Conservation (phyloP, 2,329 filamentous ascomycete genomes). For the Aspergillus aculeatinus region DNA sequence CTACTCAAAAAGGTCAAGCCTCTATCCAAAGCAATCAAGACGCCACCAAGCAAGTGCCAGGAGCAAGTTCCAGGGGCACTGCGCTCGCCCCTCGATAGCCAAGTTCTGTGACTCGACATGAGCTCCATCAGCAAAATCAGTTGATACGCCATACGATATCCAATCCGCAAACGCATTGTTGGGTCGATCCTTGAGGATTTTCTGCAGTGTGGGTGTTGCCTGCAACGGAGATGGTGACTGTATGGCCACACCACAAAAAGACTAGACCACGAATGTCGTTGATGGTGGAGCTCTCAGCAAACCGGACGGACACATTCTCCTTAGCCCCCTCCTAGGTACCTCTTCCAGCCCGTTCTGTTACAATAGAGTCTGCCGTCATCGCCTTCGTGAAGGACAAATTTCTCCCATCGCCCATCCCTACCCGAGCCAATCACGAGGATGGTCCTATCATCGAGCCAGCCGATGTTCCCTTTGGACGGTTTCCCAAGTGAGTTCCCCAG, state of each 20-base stretch:
- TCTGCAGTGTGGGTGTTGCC: neutral
- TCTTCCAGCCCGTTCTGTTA: conserved; percentile 76
- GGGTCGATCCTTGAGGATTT: neutral
- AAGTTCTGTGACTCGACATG: neutral
- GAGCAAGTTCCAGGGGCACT: neutral
- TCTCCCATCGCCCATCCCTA: conserved; percentile 81
- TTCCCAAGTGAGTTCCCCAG: conserved; percentile 55
- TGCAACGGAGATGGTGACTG: neutral
- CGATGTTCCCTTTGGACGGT: conserved; percentile 78
- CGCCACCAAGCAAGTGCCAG: neutral
- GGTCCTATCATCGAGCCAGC: conserved; percentile 75
- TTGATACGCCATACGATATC: neutral
- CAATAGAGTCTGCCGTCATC: conserved; percentile 67
- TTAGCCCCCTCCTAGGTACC: conserved; percentile 60
- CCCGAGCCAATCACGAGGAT: conserved; percentile 78
- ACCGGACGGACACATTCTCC: neutral
- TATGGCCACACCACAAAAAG: neutral
- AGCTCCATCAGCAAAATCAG: neutral
- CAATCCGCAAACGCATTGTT: neutral
- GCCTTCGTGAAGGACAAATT: conserved; percentile 69
- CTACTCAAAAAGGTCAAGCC: neutral
- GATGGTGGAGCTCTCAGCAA: neutral
- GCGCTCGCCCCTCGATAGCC: neutral
- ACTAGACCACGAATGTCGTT: neutral
- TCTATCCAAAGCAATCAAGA: neutral